A percentile compares a stretch with the other conserved stretches of the same genome.
Evolutionary conservation across 768 basidiomycete species (phyloP).

Genomic region (Leucocoprinus leucothites): DNA sequence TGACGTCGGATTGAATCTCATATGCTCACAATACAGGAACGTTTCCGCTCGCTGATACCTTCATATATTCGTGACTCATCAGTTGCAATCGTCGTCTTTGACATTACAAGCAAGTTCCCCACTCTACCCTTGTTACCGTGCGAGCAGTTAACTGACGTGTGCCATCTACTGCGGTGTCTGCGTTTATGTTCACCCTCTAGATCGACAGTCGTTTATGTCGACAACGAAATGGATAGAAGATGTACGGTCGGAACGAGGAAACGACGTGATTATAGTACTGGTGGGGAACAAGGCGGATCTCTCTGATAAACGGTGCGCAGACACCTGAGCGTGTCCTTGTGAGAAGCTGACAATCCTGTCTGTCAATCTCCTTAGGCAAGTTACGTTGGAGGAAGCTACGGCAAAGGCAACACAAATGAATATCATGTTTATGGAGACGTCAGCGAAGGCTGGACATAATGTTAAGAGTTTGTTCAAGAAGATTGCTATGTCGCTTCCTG

Average conservation of each 20-base stretch:
- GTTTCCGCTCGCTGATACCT: constrained; percentile 95
- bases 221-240: constrained; percentile 99
- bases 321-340: neutral
- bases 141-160: constrained; percentile 6
- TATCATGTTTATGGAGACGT: constrained; percentile 99
- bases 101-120: constrained; percentile 85
- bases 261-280: constrained; percentile 96
- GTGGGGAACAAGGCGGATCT: constrained; percentile 99
- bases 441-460: constrained; percentile 98
- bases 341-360: neutral
- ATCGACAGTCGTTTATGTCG: constrained; percentile 96
- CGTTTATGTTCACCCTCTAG: constrained; percentile 37
- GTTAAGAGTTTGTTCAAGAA: constrained; percentile 99
- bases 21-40: constrained; percentile 58
- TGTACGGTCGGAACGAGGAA: constrained; percentile 94
- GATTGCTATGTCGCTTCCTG: constrained; percentile 96
- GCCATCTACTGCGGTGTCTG: neutral
- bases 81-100: constrained; percentile 98
- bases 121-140: neutral
- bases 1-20: neutral
- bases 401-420: constrained; percentile 85
- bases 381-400: constrained; percentile 97
- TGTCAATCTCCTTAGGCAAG: constrained; percentile 62
- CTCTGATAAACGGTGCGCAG: constrained; percentile 90
- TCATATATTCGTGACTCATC: constrained; percentile 99